Percentiles rank a stretch among this genome's conserved stretches.
phyloP scores from a whole-genome alignment of 2,329 filamentous ascomycete genomes.

The Emergomyces orientalis region DNA sequence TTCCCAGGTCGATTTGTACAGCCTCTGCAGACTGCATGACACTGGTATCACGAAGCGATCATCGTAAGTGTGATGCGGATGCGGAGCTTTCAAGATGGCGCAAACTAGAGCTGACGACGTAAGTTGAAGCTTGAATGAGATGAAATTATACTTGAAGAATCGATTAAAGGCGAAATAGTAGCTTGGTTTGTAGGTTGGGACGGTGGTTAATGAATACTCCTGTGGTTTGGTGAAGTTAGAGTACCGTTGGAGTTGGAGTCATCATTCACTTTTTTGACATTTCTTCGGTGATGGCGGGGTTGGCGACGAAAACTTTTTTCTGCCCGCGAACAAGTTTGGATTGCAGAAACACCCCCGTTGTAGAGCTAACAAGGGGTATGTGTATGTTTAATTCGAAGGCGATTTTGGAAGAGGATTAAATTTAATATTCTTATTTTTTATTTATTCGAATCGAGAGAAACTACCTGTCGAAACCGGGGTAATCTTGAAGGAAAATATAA shows the following conservation, averaged over 20 bases:
- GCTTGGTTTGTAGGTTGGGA: not conserved
- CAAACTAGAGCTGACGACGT: not conserved
- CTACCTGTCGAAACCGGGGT: not conserved
- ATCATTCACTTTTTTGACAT: not conserved
- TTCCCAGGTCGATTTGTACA: conserved; percentile 45
- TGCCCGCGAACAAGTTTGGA: not conserved
- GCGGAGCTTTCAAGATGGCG: not conserved
- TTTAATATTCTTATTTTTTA: not conserved
- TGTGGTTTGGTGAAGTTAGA: not conserved
- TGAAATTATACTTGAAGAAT: not conserved
- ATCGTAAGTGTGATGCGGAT: conserved; percentile 22
- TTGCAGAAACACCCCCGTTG: not conserved
- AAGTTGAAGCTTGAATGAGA: not conserved
- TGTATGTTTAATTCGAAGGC: not conserved
- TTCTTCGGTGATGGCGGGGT: not conserved
- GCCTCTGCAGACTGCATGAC: conserved; percentile 35
- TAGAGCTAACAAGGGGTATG: not conserved
- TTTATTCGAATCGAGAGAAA: not conserved
- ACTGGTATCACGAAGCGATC: conserved; percentile 28
- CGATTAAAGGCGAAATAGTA: not conserved
- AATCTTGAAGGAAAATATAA: not conserved
- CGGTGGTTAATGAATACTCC: not conserved
- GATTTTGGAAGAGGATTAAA: not conserved
- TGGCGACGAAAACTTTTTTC: conserved; percentile 4
- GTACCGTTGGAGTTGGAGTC: not conserved